These are phyloP conservation scores for Colletotrichum graminicola DNA, from an alignment of 2,329 filamentous ascomycete species.

Conservation along the genomic window DNA sequence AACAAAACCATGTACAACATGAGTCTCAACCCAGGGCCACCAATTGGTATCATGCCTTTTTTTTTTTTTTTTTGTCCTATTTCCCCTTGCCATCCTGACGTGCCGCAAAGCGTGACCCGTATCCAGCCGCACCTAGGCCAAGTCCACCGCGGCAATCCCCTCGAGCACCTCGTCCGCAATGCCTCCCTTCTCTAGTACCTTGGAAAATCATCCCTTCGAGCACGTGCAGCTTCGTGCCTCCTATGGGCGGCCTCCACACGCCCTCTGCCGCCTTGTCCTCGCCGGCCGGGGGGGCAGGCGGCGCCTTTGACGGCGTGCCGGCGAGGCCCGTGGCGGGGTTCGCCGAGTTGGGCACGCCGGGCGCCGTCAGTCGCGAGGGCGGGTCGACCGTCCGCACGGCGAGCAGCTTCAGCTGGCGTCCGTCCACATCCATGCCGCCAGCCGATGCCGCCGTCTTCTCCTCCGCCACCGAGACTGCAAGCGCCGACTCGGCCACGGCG, in stretches of 20 bases:
- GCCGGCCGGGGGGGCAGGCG: slow-evolving; percentile 55
- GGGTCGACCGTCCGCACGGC: slow-evolving; percentile 81
- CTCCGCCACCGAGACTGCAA: slow-evolving; percentile 84
- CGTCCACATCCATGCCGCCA: slow-evolving; percentile 58
- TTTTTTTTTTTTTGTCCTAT: slow-evolving; percentile 16
- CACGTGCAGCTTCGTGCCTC: slow-evolving; percentile 82
- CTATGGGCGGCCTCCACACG: slow-evolving; percentile 88
- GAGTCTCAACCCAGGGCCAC: slow-evolving; percentile 24
- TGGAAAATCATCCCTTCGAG: slow-evolving; percentile 81
- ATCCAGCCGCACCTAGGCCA: slow-evolving; percentile 59
- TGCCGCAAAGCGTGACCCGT: slow-evolving; percentile 20
- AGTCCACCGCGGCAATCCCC: slow-evolving; percentile 81
- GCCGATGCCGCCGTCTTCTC: slow-evolving; percentile 44
- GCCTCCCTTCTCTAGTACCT: slow-evolving; percentile 80
- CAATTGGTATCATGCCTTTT: slow-evolving; percentile 39
- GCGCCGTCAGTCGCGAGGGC: slow-evolving; percentile 78
- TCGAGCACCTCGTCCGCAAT: slow-evolving; percentile 89
- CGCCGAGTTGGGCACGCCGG: slow-evolving; percentile 74
- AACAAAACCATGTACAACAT: slow-evolving; percentile 38
- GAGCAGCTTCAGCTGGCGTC: slow-evolving; percentile 68
- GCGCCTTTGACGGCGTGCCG: slow-evolving; percentile 50
- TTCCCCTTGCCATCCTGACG: slow-evolving; percentile 13
- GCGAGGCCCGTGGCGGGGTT: slow-evolving; percentile 66
- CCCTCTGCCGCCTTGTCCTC: slow-evolving; percentile 73
- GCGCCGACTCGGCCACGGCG: slow-evolving; percentile 88